A percentile compares a stretch with the other conserved stretches of the same genome.
Conservation (phyloP, 768 basidiomycete species). For the Pleurotus giganteus region DNA sequence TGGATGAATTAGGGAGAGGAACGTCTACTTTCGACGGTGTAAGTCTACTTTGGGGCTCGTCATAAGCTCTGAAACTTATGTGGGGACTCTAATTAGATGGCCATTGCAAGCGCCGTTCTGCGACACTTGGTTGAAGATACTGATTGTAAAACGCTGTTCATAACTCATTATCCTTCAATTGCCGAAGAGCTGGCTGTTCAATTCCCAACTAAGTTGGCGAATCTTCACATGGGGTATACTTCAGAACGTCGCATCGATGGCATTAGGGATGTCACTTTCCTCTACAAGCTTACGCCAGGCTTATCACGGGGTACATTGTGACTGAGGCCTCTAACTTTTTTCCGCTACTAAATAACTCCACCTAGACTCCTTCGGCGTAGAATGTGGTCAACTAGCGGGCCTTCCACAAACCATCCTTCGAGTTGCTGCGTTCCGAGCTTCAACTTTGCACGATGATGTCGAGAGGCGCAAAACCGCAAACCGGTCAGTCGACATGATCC, state of each 20-base stretch:
- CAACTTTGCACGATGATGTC: conserved; percentile 52
- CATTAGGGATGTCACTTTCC: conserved; percentile 77
- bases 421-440: conserved; percentile 55
- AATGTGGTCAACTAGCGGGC: conserved; percentile 87
- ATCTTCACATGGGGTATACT: conserved; percentile 85
- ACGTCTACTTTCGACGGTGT: conserved; percentile 92
- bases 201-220: conserved; percentile 62
- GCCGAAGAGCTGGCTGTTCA: conserved; percentile 63
- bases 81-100: conserved; percentile 52
- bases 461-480: conserved; percentile 48
- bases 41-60: conserved; percentile 17
- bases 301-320: conserved; percentile 52
- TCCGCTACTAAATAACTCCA: background rate
- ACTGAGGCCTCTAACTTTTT: background rate
- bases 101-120: conserved; percentile 81
- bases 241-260: conserved; percentile 71
- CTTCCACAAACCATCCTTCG: conserved; percentile 69
- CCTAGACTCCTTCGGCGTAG: conserved; percentile 83
- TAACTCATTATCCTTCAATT: conserved; percentile 91
- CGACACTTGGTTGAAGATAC: conserved; percentile 60
- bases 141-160: conserved; percentile 80
- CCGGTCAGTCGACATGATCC: conserved; percentile 33
- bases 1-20: conserved; percentile 89
- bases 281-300: conserved; percentile 74
- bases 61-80: background rate